Evolutionary conservation across 225 moss, liverwort and hornwort genomes (phyloP).

Genomic region (Takakia lepidozioides): DNA sequence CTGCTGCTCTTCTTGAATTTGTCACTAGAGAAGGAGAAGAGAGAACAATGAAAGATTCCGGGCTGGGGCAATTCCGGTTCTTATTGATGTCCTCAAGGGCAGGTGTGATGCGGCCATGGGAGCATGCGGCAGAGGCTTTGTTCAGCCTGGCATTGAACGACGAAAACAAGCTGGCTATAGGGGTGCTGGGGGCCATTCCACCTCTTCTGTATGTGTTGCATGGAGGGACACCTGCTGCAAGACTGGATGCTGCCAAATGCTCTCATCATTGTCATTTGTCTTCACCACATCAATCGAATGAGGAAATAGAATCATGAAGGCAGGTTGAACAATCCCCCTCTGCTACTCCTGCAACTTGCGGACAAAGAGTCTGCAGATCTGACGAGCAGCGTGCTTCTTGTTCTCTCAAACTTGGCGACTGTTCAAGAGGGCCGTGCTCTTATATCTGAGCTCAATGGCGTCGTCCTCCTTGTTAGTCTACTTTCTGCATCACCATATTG

Average conservation of each 20-base stretch:
- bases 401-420: conserved; percentile 67
- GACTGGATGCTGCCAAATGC: conserved; percentile 86
- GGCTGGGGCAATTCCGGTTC: conserved; percentile 69
- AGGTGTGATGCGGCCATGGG: conserved; percentile 56
- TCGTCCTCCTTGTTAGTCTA: conserved; percentile 56
- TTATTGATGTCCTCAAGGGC: conserved; percentile 69
- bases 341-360: conserved; percentile 63
- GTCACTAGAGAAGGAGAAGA: no score
- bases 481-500: no score
- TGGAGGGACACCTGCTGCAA: conserved; percentile 39
- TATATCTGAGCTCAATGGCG: conserved; percentile 60
- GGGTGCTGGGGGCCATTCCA: conserved; percentile 86
- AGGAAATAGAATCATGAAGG: no score
- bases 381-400: conserved; percentile 63
- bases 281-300: no score
- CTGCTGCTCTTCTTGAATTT: conserved; percentile 85
- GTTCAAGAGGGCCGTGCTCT: conserved; percentile 78
- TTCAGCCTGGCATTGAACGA: conserved; percentile 87
- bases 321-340: no score
- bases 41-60: no score
- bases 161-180: conserved; percentile 91
- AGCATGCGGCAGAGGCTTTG: conserved; percentile 82
- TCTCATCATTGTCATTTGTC: no score
- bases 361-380: conserved; percentile 56
- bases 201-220: conserved; percentile 70